Conservation (phyloP, 2,329 filamentous ascomycete genomes). For the Calonectria naviculata region DNA sequence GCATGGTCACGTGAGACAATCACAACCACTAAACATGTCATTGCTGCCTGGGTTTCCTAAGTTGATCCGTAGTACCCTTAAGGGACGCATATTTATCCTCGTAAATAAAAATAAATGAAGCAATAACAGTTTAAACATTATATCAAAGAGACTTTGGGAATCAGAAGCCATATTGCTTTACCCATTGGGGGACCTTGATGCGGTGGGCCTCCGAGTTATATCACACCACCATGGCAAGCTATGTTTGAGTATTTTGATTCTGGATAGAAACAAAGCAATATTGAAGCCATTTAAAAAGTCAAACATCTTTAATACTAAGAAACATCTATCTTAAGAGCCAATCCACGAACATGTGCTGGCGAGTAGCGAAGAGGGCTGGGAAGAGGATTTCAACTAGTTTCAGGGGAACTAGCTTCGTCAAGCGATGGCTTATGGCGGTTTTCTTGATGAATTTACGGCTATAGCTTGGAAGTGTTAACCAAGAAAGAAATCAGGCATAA, state of each 20-base stretch:
- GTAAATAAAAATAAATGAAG: neutral
- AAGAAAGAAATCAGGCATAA: neutral
- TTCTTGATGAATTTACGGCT: neutral
- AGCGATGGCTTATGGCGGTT: neutral
- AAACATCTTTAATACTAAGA: neutral
- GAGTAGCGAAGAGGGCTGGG: neutral
- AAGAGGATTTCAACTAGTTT: neutral
- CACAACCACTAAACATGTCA: neutral
- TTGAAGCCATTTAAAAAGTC: neutral
- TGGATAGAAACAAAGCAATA: neutral
- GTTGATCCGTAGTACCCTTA: neutral
- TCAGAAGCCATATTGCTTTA: no score
- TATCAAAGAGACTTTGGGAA: no score
- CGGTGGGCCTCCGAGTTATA: neutral
- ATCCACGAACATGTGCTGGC: neutral
- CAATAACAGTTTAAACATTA: no score
- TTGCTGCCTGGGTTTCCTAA: neutral
- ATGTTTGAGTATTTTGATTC: neutral
- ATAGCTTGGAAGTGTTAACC: neutral
- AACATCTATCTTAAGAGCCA: neutral
- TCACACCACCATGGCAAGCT: neutral
- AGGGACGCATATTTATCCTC: neutral
- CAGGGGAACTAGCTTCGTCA: neutral
- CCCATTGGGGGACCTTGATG: neutral
- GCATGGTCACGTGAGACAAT: neutral